Percentiles rank a stretch among this genome's conserved stretches.
phyloP scores from a whole-genome alignment of 1,284 basidiomycete species.

The Malassezia sympodialis region DNA sequence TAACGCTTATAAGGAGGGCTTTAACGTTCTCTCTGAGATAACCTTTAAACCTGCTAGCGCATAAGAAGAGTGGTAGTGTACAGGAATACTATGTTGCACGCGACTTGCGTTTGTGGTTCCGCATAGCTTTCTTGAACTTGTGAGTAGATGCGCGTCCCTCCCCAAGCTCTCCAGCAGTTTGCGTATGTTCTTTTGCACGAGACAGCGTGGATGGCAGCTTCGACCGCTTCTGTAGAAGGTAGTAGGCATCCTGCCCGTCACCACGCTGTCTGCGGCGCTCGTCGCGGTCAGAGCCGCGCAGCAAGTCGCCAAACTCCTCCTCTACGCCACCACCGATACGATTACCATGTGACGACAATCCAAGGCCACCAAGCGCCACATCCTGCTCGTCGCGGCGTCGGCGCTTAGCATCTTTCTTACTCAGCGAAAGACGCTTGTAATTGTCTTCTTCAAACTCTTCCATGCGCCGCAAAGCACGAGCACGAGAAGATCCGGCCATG shows the following conservation, averaged over 20 bases:
- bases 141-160: slow-evolving; percentile 6
- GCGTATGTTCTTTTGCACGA: background rate
- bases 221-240: slow-evolving; percentile 2
- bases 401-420: slow-evolving; percentile 72
- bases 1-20: slow-evolving; percentile 94
- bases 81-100: background rate
- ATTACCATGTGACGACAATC: slow-evolving; percentile 24
- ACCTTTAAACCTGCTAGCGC: slow-evolving; percentile 10
- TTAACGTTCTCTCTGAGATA: slow-evolving; percentile 50
- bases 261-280: slow-evolving; percentile 18
- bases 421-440: slow-evolving; percentile 81
- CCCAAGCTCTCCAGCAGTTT: background rate
- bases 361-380: slow-evolving; percentile 65
- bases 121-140: slow-evolving; percentile 13
- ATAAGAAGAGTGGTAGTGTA: slow-evolving; percentile 5
- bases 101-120: slow-evolving; percentile 6
- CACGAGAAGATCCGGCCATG: slow-evolving; percentile 53
- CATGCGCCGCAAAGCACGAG: slow-evolving; percentile 68
- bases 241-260: slow-evolving; percentile 6
- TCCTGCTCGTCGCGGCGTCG: slow-evolving; percentile 80
- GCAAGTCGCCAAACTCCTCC: slow-evolving; percentile 45
- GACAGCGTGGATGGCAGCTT: slow-evolving; percentile 3
- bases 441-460: slow-evolving; percentile 91
- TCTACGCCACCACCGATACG: slow-evolving; percentile 42
- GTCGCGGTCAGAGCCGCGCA: slow-evolving; percentile 19